Conservation (phyloP, 2,329 filamentous ascomycete genomes). For the Calycina herbarum region DNA sequence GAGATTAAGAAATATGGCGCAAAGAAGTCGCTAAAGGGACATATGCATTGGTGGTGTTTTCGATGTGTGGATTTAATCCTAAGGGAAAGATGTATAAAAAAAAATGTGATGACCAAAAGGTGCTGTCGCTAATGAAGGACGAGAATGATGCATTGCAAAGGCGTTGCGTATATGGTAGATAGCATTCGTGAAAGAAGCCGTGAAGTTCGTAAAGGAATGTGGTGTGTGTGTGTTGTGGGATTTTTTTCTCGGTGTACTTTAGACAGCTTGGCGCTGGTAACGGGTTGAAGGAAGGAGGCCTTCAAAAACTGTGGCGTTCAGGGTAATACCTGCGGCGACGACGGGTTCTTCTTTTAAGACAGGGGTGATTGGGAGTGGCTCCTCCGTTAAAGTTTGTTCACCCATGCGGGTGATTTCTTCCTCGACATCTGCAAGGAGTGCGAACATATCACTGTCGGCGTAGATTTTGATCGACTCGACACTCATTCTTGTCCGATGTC, state of each 20-base stretch:
- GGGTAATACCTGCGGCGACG: not conserved
- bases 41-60: not conserved
- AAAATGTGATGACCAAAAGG: not conserved
- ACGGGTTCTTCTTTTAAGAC: conserved; percentile 9
- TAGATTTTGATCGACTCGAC: conserved; percentile 69
- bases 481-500: conserved; percentile 39
- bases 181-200: not conserved
- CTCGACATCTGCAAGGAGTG: conserved; percentile 67
- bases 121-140: not conserved
- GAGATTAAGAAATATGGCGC: not conserved
- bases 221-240: not conserved
- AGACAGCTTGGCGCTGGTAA: not conserved
- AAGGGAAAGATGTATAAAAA: not conserved
- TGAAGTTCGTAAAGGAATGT: conserved; percentile 6
- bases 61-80: not conserved
- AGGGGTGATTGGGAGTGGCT: not conserved
- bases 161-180: not conserved
- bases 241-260: not conserved
- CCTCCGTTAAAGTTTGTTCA: conserved; percentile 15
- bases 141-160: not conserved
- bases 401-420: conserved; percentile 52
- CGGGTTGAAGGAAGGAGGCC: conserved; percentile 10
- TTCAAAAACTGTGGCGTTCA: conserved; percentile 26
- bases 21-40: conserved; percentile 1
- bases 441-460: conserved; percentile 66